phyloP scores from a whole-genome alignment of 768 basidiomycete genomes.

The Pulveroboletus sp. region DNA sequence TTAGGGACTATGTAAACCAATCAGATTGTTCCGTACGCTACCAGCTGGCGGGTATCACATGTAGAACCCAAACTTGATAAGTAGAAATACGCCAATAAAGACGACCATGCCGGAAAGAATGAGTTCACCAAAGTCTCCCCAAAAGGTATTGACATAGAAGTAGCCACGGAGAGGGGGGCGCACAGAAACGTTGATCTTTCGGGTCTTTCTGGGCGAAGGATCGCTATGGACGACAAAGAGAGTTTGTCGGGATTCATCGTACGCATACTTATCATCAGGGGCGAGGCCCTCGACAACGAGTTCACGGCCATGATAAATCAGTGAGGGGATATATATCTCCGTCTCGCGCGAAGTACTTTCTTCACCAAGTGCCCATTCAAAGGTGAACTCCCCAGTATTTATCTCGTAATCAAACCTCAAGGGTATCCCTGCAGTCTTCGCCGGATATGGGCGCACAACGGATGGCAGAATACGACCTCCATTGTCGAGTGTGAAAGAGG shows the following conservation, averaged over 20 bases:
- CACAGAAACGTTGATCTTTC: constrained; percentile 52
- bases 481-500: constrained; percentile 68
- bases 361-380: constrained; percentile 47
- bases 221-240: constrained; percentile 56
- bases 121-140: constrained; percentile 49
- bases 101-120: constrained; percentile 30
- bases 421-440: constrained; percentile 86
- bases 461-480: constrained; percentile 74
- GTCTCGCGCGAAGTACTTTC: constrained; percentile 51
- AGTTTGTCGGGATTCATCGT: constrained; percentile 69
- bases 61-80: constrained; percentile 27
- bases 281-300: constrained; percentile 56
- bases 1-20: too few species aligned
- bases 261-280: constrained; percentile 44
- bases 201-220: constrained; percentile 40
- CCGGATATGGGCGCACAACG: constrained; percentile 85
- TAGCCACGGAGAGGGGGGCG: constrained; percentile 45
- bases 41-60: constrained; percentile 1
- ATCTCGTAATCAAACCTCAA: constrained; percentile 70
- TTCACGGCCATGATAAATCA: constrained; percentile 52
- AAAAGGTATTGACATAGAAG: constrained; percentile 60
- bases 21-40: too few species aligned
- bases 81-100: constrained; percentile 27
- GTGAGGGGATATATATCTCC: constrained; percentile 76
- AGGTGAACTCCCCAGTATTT: constrained; percentile 62